Evolutionary conservation across 2,329 filamentous ascomycete species (phyloP), one percentile per base, ranked within the genome.

Genomic region (Nothophaeocryptopus gaeumannii): DNA sequence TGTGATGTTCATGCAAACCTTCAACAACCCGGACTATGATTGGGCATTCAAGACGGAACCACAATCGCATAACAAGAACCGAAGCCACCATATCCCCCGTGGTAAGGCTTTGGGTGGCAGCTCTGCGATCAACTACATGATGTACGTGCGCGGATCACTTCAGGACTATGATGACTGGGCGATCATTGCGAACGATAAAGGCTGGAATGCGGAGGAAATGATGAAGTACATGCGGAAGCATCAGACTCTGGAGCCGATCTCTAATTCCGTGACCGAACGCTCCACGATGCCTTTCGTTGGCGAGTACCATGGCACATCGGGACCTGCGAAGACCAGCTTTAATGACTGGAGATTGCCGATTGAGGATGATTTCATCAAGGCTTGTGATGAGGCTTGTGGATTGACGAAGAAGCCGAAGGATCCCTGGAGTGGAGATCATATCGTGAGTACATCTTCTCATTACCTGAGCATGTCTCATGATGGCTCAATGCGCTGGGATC

Each of bases 101-200:
- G 72, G 71, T 2, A 69, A 68, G 38, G 64, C 65, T 0, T 58
- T 74, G 1, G 72, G 71, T 26, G 72, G 72, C 10, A 66, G 63
- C 35, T 68, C 63, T n/a, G 67, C 67, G 1, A 70, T 73, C 40
- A 74, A 73, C 48, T 62, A 60, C 46, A 60, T 60, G 59, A 62
- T 62, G 59, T 62, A 74, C 67, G 71, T 71, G 16, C 73, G 75
- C 29, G 76, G 75, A 2, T 67, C 70, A 30, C 62, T 65, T 2
- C 58, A 62, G 5, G 75, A 78, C 54, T 79, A 73, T 53, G 69
- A 78, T 15, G 65, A 69, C 38, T 79, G 76, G 77, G 73, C 68
- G 2, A 58, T 66, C 30, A 56, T 67, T 2, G 65, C 71, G 0
- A 67, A 63, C 2, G 75, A 79, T 45, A 40, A 69, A 1, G 61